Conservation (phyloP, 225 moss, liverwort and hornwort species). For the Climacium dendroides region DNA sequence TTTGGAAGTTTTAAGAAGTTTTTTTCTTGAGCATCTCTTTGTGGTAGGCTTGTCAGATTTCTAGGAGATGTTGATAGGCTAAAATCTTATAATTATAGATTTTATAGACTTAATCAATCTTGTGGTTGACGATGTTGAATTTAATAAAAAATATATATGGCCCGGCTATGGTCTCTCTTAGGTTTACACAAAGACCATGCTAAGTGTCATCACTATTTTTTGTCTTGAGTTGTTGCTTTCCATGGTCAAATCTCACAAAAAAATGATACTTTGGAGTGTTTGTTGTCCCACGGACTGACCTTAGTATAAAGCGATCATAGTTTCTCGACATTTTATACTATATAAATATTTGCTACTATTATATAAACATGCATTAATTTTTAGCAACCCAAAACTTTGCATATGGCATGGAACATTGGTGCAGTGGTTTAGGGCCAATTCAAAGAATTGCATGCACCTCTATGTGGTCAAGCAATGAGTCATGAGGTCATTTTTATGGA, state of each 20-base stretch:
- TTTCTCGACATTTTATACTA: rapidly evolving
- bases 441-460: too few relatives aligned
- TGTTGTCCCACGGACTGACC: rapidly evolving
- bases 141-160: background rate
- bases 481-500: background rate
- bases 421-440: rapidly evolving
- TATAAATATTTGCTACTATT: background rate
- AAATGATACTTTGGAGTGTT: background rate
- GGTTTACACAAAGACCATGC: background rate
- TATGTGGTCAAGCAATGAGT: rapidly evolving
- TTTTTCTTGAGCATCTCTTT: background rate
- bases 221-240: rapidly evolving
- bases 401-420: background rate
- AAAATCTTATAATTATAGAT: background rate
- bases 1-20: rapidly evolving
- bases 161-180: rapidly evolving
- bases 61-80: rapidly evolving
- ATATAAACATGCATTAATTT: background rate
- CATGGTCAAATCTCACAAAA: background rate
- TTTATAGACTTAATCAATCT: too few relatives aligned
- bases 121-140: background rate
- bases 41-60: rapidly evolving
- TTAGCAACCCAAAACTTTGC: background rate
- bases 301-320: background rate
- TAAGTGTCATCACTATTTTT: too few relatives aligned